phyloP scores from a whole-genome alignment of 2,329 filamentous ascomycete genomes.

The Colletotrichum tamarilloi region DNA sequence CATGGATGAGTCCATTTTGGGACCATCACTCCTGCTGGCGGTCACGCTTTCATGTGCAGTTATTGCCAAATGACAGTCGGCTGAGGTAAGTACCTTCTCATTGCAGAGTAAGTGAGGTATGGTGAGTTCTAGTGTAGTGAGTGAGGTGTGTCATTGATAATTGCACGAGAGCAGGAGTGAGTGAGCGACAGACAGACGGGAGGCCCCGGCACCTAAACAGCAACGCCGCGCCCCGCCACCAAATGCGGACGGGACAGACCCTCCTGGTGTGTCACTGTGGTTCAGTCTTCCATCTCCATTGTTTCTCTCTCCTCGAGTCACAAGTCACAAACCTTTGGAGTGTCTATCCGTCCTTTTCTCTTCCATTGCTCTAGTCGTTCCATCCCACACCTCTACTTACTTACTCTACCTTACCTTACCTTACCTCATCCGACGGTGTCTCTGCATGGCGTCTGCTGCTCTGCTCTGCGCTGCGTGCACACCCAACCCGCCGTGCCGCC shows the following conservation, averaged over 20 bases:
- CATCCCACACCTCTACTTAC: neutral
- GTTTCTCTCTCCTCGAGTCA: neutral
- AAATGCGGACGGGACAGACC: neutral
- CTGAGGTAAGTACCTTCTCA: too few relatives aligned
- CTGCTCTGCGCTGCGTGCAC: slow-evolving; percentile 23
- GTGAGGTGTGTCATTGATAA: neutral
- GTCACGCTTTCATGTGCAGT: neutral
- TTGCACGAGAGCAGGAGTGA: neutral
- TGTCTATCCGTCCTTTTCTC: neutral
- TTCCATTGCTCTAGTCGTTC: neutral
- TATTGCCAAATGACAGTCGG: too few relatives aligned
- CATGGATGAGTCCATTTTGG: neutral
- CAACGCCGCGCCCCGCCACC: slow-evolving; percentile 20
- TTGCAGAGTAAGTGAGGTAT: too few relatives aligned
- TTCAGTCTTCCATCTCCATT: neutral
- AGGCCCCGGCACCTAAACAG: slow-evolving; percentile 12
- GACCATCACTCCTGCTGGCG: neutral
- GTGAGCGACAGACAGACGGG: neutral
- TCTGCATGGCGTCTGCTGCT: slow-evolving; percentile 24
- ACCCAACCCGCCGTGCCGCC: neutral
- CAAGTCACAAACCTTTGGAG: too few relatives aligned
- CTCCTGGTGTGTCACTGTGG: too few relatives aligned
- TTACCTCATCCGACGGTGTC: neutral
- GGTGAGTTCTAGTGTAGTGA: too few relatives aligned
- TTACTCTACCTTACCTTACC: neutral